Percentiles rank a stretch among this genome's conserved stretches.
These are phyloP conservation scores for Chaetothyriales sp. DNA, from an alignment of 2,329 filamentous ascomycete genomes.

Conservation along the genomic window DNA sequence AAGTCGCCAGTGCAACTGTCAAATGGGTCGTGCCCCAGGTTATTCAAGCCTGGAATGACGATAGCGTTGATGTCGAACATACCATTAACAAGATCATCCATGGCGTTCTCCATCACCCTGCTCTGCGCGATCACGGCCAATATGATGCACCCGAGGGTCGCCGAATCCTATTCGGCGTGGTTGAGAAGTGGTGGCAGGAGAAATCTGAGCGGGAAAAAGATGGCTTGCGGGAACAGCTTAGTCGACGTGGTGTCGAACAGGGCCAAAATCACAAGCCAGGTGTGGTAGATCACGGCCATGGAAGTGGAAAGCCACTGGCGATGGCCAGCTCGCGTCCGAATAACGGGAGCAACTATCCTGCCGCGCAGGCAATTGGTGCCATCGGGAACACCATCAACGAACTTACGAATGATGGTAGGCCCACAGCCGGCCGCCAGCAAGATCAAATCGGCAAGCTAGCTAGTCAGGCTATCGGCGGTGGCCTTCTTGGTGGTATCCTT, in stretches of 20 bases:
- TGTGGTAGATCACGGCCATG: constrained; percentile 70
- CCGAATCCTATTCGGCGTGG: constrained; percentile 60
- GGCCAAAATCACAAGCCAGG: constrained; percentile 80
- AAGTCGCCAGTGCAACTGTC: constrained; percentile 63
- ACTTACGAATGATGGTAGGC: constrained; percentile 5
- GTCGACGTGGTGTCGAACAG: constrained; percentile 59
- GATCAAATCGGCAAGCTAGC: constrained; percentile 34
- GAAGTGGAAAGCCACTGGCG: constrained; percentile 65
- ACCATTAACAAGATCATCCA: constrained; percentile 63
- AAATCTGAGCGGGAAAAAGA: constrained; percentile 50
- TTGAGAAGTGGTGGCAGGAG: constrained; percentile 69
- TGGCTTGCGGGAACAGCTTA: constrained; percentile 60
- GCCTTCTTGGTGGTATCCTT: constrained; percentile 52
- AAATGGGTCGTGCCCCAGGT: constrained; percentile 81
- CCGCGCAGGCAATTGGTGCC: constrained; percentile 24
- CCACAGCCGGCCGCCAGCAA: constrained; percentile 8
- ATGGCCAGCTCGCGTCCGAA: constrained; percentile 40
- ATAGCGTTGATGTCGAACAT: constrained; percentile 53
- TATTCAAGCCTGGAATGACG: constrained; percentile 76
- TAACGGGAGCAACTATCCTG: constrained; percentile 14
- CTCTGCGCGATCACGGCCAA: constrained; percentile 54
- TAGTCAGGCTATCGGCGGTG: constrained; percentile 48
- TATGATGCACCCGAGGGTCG: constrained; percentile 63
- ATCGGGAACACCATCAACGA: constrained; percentile 15
- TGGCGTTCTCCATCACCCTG: constrained; percentile 80